Percentiles rank a stretch among this genome's conserved stretches.
Evolutionary conservation across 1,284 basidiomycete genomes (phyloP).

Genomic region (Trametes versicolor): DNA sequence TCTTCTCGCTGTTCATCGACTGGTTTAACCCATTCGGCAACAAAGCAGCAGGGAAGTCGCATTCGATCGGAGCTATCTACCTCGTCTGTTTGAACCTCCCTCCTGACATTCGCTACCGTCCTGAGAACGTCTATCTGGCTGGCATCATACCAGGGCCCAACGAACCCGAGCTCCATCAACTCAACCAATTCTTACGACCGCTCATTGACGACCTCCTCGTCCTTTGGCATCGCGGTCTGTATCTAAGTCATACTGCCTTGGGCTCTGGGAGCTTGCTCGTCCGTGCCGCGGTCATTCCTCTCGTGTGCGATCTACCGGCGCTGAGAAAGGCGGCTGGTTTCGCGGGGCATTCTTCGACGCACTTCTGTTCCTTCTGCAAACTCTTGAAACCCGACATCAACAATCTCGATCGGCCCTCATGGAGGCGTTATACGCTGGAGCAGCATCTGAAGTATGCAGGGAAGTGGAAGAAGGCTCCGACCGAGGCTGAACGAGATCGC

Average conservation of each 20-base stretch:
- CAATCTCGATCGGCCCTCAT: neutral
- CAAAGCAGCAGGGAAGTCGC: conserved; percentile 32
- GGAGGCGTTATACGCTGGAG: neutral
- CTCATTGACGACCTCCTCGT: conserved; percentile 29
- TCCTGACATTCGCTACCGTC: conserved; percentile 4
- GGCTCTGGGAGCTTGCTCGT: conserved; percentile 15
- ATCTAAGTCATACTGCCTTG: conserved; percentile 11
- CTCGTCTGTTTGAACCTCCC: neutral
- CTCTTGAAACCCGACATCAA: neutral
- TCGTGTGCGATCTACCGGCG: neutral
- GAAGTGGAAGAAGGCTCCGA: conserved; percentile 41
- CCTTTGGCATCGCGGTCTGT: conserved; percentile 30
- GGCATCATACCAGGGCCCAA: neutral
- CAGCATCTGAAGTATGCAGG: conserved; percentile 31
- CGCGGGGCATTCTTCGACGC: neutral
- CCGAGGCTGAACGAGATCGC: conserved; percentile 29
- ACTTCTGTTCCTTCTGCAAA: neutral
- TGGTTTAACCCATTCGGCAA: conserved; percentile 40
- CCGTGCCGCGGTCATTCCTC: neutral
- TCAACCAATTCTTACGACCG: conserved; percentile 21
- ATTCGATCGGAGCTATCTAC: conserved; percentile 27
- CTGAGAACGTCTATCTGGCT: neutral
- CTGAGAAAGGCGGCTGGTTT: neutral
- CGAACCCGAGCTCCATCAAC: neutral
- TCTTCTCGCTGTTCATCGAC: conserved; percentile 39